phyloP scores from a whole-genome alignment of 2,329 filamentous ascomycete genomes.

The Tolypocladium pustulatum region DNA sequence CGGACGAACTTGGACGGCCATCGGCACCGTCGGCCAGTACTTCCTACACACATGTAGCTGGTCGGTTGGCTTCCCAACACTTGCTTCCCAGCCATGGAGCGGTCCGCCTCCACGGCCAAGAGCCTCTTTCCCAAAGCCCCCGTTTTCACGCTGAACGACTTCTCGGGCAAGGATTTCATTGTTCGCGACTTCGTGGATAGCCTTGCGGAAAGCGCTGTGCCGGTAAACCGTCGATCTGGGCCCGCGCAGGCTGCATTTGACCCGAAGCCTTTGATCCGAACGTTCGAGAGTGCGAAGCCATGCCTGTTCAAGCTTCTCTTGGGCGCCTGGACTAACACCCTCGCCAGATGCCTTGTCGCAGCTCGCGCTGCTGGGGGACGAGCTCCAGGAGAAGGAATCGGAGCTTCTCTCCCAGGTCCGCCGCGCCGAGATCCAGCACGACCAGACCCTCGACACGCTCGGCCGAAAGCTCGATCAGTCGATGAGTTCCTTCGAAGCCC shows the following conservation, averaged over 20 bases:
- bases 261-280: slow-evolving; percentile 90
- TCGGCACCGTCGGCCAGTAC: not conserved
- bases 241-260: slow-evolving; percentile 63
- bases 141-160: slow-evolving; percentile 79
- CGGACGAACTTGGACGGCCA: not conserved
- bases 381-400: slow-evolving; percentile 82
- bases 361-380: slow-evolving; percentile 62
- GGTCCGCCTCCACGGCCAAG: slow-evolving; percentile 40
- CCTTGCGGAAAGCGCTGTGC: slow-evolving; percentile 74
- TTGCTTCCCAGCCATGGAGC: slow-evolving; percentile 24
- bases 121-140: slow-evolving; percentile 69
- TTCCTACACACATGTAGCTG: not conserved
- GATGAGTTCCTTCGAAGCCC: slow-evolving; percentile 80
- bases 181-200: slow-evolving; percentile 96
- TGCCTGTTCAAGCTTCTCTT: not conserved
- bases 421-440: slow-evolving; percentile 83
- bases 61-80: not conserved
- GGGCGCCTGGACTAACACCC: not conserved
- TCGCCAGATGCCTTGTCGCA: slow-evolving; percentile 51
- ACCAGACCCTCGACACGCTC: slow-evolving; percentile 78
- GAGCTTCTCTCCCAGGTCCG: slow-evolving; percentile 84
- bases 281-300: slow-evolving; percentile 63
- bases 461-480: slow-evolving; percentile 85
- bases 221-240: slow-evolving; percentile 69
- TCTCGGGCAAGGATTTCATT: slow-evolving; percentile 86